Evolutionary conservation across 1,284 basidiomycete species (phyloP).

Genomic region (Acaromyces ingoldii): DNA sequence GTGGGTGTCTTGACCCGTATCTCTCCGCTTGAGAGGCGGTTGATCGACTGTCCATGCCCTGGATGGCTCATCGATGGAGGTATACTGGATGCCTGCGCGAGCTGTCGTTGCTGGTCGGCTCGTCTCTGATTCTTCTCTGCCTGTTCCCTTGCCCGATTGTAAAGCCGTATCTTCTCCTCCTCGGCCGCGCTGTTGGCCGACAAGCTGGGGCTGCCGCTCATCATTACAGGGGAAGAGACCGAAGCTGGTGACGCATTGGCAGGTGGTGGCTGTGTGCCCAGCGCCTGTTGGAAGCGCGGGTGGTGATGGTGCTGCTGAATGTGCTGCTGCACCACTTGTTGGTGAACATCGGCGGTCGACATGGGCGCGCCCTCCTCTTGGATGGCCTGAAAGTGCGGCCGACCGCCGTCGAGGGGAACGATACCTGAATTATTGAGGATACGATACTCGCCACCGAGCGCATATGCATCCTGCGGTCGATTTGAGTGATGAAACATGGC

Average conservation of each 20-base stretch:
- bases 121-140: slow-evolving; percentile 37
- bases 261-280: background rate
- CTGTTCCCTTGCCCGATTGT: slow-evolving; percentile 42
- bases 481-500: slow-evolving; percentile 24
- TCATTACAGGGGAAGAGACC: background rate
- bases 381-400: background rate
- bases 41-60: too few relatives aligned
- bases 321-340: too few relatives aligned
- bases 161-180: slow-evolving; percentile 40
- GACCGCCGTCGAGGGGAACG: background rate
- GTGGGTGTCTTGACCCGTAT: background rate
- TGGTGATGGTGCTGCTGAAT: too few relatives aligned
- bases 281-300: too few relatives aligned
- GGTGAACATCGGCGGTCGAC: too few relatives aligned
- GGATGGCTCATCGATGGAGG: background rate
- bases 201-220: background rate
- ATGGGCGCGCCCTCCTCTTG: too few relatives aligned
- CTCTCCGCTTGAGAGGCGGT: too few relatives aligned
- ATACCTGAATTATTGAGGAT: background rate
- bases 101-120: slow-evolving; percentile 18
- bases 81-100: background rate
- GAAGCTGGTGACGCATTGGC: background rate
- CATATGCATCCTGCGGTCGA: background rate
- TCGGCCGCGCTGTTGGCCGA: slow-evolving; percentile 19
- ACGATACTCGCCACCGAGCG: background rate